Evolutionary conservation across 2,329 filamentous ascomycete genomes (phyloP), one percentile per base, ranked within the genome.

Genomic region (Arthrobotrys iridis): DNA sequence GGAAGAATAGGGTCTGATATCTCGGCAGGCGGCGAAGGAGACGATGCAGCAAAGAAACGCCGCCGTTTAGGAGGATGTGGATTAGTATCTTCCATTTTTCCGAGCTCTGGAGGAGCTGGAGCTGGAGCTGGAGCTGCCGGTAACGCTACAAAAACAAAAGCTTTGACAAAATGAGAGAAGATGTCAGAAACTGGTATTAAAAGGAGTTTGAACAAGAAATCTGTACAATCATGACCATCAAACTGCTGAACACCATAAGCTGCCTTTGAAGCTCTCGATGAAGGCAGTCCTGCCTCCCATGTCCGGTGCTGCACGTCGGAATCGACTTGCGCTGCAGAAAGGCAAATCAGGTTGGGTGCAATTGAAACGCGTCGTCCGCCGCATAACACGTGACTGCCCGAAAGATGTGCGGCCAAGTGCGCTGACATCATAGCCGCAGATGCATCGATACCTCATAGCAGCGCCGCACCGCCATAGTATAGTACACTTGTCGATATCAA

Each of bases 41-140:
- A 75, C 5, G 71, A 75, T 22, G 45, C 46, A 20, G 71, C 71
- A 48, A 75, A 75, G 55, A 75, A 75, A 1, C 71, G 71, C 30
- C 71, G 63, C 13, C 71, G 41, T 41, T 75, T 75, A 20, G 71
- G 55, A 28, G 71, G 71, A 11, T 75, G 71, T 22, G 71, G 71
- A 45, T 75, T 68, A n/a, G n/a, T n/a, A 15, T 75, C 63, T 48
- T 75, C 71, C 71, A 75, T 75, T 55, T 52, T 67, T n/a, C n/a
- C 3, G 28, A 20, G 28, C 46, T 55, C 24, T n/a, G 7, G n/a
- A n/a, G n/a, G n/a, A n/a, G 37, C 8, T 24, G 50, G 4, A 46
- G 28, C 50, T 55, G 2, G 11, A 37, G 50, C 28, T 55, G 33
- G n/a, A 11, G 11, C n/a, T 52, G 30, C 26, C 41, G 3, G 46